These are phyloP conservation scores for Tetradesmus lagerheimii DNA, from an alignment of 139 green algal genomes.

Conservation along the genomic window DNA sequence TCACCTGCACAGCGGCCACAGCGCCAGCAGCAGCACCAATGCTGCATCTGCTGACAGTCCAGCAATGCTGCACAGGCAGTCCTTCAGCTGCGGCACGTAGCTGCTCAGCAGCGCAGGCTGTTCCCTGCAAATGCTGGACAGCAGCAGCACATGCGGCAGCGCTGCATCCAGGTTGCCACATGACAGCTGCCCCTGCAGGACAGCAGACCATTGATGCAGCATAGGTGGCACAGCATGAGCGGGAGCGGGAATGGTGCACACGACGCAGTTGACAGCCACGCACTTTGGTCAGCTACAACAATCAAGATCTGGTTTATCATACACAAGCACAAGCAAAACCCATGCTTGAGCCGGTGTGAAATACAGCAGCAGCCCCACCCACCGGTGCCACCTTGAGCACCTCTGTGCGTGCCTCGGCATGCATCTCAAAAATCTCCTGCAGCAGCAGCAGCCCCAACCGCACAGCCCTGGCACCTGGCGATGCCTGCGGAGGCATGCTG, in stretches of 20 bases:
- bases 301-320: no score
- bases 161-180: constrained; percentile 32
- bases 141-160: constrained; percentile 56
- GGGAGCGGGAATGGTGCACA: no score
- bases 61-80: constrained; percentile 44
- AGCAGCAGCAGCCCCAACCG: constrained; percentile 55
- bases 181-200: not conserved
- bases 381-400: constrained; percentile 49
- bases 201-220: not conserved
- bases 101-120: constrained; percentile 30
- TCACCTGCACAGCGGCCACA: constrained; percentile 55
- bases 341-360: not conserved
- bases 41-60: constrained; percentile 37
- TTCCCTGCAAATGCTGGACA: constrained; percentile 28
- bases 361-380: not conserved
- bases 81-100: constrained; percentile 42
- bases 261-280: no score
- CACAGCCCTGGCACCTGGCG: constrained; percentile 17
- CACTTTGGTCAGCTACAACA: no score
- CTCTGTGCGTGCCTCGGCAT: constrained; percentile 40
- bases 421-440: constrained; percentile 48
- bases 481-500: constrained; percentile 38
- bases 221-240: not conserved
- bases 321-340: constrained; percentile 24
- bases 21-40: constrained; percentile 52